Base-by-base conservation (phyloP, 306 rosid genomes). In the Citrullus amarus region DNA sequence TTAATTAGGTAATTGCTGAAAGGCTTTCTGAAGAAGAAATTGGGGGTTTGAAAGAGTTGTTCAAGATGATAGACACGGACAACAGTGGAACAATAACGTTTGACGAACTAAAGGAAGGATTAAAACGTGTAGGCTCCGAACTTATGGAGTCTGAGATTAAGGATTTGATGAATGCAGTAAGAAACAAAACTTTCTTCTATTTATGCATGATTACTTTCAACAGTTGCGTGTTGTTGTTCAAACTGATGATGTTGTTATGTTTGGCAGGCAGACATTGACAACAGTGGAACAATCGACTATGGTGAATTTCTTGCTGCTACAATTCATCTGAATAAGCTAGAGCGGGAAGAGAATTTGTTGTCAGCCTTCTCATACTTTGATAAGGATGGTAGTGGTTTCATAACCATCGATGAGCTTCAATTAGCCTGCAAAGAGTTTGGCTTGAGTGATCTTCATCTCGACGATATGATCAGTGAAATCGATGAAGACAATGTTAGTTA, bases 301-400 rank as follows among this genome's bases (percentile, higher is more conserved):
- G 87, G 89, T 1, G 89, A 86, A 73, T 86, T 86, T 59, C 89
- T 86, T 74, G 89, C 89, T 15, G 87, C 89, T 6, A 86, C 89
- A 9, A 82, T 86, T 79, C 89, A 86, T 77, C 73, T 86, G 82
- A 86, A 86, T 79, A 86, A 86, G 85, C 13, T 84, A 80, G 87
- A 86, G 73, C 82, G 89, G 78, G 87, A 86, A 39, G 89, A 86
- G 80, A 86, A 86, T 78, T 61, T 86, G 51, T 2, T 84, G 57
- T 79, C 84, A 1, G 89, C 89, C 16, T 86, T 86, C 80, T 79
- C 89, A 2, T 86, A 83, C 61, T 86, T 86, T 14, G 89, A 86
- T 81, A 86, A 86, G 70, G 89, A 86, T 58, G 84, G 84, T n/a
- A 86, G 89, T 28, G 89, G 89, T 51, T 86, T 60, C 60, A 86